Evolutionary conservation across 495 filamentous ascomycete species (phyloP), one percentile per base, ranked within the genome.

Genomic region (Hapsidospora chrysogenum): DNA sequence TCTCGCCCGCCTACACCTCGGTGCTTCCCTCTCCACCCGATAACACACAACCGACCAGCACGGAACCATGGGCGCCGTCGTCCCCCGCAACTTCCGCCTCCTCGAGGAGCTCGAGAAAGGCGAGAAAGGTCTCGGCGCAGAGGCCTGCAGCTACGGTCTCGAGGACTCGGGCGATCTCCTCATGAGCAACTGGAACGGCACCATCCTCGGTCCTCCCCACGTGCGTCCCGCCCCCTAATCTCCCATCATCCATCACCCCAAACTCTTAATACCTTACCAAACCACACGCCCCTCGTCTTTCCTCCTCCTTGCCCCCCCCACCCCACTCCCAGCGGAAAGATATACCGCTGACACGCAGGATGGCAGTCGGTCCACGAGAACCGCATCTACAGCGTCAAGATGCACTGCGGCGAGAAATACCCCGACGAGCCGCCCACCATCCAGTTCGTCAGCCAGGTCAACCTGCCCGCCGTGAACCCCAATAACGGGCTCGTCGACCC

Each of bases 101-200:
- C 70, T 97, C 14, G 92, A 94, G 52, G 89, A 97, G 74, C 69
- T 97, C 2, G 89, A 97, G 66, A 96, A 95, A 64, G 89, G 89
- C 43, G 89, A 97, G 65, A 97, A 96, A 56, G 89, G 92, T 29
- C 64, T 87, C 33, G 86, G 92, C 47, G 85, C 87, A 94, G 89
- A 94, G 63, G 85, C 86, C 36, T 94, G 85, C 66, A 96, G 89
- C 3, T 96, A 95, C 45, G 89, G 89, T 47, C 75, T 96, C 28
- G 82, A 82, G 36, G 83, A 96, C 57, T 82, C 84, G 17, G 87
- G 94, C 49, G 89, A 97, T 48, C 71, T 95, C 47, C 74, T 86
- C 59, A 93, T 97, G 86, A 83, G 82, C 40, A 84, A 94, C 70
- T 97, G 89, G 89, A 92, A 92, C 44, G 89, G 85, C 34, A 96